Evolutionary conservation across 371 early-diverging fungal species (phyloP).

Genomic region (Mortierella sp.): DNA sequence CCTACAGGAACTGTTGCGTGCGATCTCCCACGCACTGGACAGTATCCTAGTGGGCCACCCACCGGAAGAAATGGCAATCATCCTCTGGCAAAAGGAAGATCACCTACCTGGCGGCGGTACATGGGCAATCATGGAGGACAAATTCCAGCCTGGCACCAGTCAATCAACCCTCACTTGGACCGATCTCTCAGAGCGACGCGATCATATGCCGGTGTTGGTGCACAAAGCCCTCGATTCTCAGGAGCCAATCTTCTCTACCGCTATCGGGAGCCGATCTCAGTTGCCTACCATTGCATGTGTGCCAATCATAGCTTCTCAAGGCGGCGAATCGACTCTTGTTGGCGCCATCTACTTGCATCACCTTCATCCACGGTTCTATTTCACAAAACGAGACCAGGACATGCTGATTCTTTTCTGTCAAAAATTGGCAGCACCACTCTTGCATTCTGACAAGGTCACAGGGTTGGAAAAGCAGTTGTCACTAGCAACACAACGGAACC

Average conservation of each 20-base stretch:
- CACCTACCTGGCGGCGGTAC: constrained; percentile 29
- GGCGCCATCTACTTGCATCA: constrained; percentile 48
- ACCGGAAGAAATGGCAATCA: constrained; percentile 53
- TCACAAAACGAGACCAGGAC: constrained; percentile 48
- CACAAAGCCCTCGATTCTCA: constrained; percentile 39
- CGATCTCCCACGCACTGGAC: constrained; percentile 41
- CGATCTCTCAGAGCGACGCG: constrained; percentile 40
- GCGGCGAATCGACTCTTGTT: constrained; percentile 19
- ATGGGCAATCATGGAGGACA: constrained; percentile 51
- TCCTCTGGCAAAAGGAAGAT: constrained; percentile 51
- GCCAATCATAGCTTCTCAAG: constrained; percentile 21
- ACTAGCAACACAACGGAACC: constrained; percentile 34
- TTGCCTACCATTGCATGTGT: constrained; percentile 51
- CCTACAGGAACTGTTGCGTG: constrained; percentile 34
- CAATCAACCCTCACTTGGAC: constrained; percentile 47
- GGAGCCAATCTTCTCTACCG: constrained; percentile 51
- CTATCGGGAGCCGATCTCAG: constrained; percentile 46
- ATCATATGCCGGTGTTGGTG: constrained; percentile 51
- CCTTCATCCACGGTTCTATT: constrained; percentile 49
- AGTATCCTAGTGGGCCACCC: constrained; percentile 40
- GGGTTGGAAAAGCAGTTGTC: constrained; percentile 29
- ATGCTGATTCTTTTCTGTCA: constrained; percentile 45
- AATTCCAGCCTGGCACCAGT: constrained; percentile 35
- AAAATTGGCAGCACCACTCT: constrained; percentile 26
- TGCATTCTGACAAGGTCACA: constrained; percentile 34